Evolutionary conservation across 2,329 filamentous ascomycete genomes (phyloP), one percentile per base, ranked within the genome.

Genomic region (Exophiala oligosperma): DNA sequence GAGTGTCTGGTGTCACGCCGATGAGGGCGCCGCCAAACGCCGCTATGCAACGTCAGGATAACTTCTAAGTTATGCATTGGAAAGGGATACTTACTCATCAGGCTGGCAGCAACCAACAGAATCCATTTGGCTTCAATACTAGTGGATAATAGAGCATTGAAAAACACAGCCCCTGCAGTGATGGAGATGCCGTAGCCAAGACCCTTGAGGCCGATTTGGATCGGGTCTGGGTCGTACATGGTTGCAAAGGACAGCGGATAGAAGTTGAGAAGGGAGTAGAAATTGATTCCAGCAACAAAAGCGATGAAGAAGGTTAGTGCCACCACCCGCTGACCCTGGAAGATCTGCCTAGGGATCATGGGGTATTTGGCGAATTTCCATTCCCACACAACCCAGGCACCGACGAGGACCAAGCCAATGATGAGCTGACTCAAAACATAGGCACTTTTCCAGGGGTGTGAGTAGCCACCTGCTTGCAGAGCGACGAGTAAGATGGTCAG

Each of bases 271-370:
- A 65, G 48, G 9, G 56, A 56, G 38, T 62, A 65, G 56, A 63
- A 65, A 46, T 65, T 14, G 12, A 43, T 17, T 2, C 82, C 82
- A 0, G 80, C 82, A 49, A 84, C 80, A 64, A 82, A 83, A 11
- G 81, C 83, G 64, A 84, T 83, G 49, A 84, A 66, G n/a, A 84
- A 72, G 0, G 80, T 83, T n/a, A 84, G 72, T 8, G 72, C 70
- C 4, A 84, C 71, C 2, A 78, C 81, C 23, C 44, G 26, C 17
- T 56, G 56, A 1, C 55, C 47, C 11, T 40, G 21, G 23, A 56
- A 62, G n/a, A 62, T 35, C 26, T 59, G 47, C 5, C 44, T 40
- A 1, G 59, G 59, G 3, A 55, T 40, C 56, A 62, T 62, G 3
- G 59, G 52, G 14, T 50, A 43, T 21, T 29, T 44, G 7, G 56